Evolutionary conservation across 345 rosid genomes (phyloP).

Genomic region (Moricandia arvensis): DNA sequence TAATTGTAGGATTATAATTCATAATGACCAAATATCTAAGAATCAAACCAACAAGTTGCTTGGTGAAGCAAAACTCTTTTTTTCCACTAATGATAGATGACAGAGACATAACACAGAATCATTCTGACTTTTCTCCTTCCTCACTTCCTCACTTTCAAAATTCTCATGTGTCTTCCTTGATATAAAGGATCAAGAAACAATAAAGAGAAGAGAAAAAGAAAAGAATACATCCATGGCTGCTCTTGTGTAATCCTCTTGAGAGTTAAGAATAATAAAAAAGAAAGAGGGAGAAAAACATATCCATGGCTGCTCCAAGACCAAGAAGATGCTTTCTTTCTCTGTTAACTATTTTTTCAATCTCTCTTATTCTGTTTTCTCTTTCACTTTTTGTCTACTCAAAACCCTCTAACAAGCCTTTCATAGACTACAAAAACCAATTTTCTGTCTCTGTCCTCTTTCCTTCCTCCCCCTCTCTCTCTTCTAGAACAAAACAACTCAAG

Average conservation of each 20-base stretch:
- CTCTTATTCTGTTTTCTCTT: constrained; percentile 23
- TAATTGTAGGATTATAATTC: background rate
- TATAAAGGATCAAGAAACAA: constrained; percentile 9
- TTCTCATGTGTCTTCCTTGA: constrained; percentile 14
- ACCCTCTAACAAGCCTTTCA: constrained; percentile 15
- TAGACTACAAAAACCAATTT: constrained; percentile 29
- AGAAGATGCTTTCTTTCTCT: constrained; percentile 32
- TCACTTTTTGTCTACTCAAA: constrained; percentile 21
- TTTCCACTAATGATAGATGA: constrained; percentile 27
- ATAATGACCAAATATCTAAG: background rate
- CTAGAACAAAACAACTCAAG: constrained; percentile 1
- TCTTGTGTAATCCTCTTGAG: background rate
- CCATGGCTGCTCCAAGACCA: constrained; percentile 36
- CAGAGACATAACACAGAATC: constrained; percentile 24
- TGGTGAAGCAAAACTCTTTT: constrained; percentile 35
- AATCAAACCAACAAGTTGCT: constrained; percentile 24
- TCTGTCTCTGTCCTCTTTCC: constrained; percentile 11
- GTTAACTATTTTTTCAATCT: constrained; percentile 15
- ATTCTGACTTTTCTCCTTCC: constrained; percentile 24
- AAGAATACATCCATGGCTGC: constrained; percentile 19
- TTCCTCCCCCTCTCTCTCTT: constrained; percentile 8
- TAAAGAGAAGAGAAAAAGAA: background rate
- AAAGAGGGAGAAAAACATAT: background rate
- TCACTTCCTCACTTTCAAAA: constrained; percentile 5
- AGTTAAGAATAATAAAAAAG: background rate